Percentiles rank a stretch among this genome's conserved stretches.
These are phyloP conservation scores for Musa balbisiana DNA, from an alignment of 202 grass and related monocot species.

Conservation along the genomic window DNA sequence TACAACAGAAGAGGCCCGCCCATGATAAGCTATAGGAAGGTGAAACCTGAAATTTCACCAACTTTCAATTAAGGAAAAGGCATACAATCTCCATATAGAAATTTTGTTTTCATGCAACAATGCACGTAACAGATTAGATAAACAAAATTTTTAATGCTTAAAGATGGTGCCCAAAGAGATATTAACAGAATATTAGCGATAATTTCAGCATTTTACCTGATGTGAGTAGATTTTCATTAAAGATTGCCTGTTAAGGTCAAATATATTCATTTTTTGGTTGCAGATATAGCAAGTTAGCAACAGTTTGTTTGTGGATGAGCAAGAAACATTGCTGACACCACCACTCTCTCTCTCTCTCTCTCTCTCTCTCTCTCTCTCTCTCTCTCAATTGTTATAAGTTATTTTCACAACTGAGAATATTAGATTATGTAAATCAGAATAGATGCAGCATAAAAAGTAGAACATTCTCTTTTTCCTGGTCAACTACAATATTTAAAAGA, in stretches of 20 bases:
- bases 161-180: not conserved
- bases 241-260: not conserved
- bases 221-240: not conserved
- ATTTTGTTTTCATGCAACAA: not conserved
- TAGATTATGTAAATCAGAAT: no score
- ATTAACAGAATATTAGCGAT: not conserved
- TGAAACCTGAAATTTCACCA: constrained; percentile 55
- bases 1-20: constrained; percentile 80
- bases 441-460: no score
- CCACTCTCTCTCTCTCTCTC: no score
- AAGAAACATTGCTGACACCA: not conserved
- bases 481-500: no score
- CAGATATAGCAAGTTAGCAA: not conserved
- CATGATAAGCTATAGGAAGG: constrained; percentile 86
- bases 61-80: not conserved
- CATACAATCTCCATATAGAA: not conserved
- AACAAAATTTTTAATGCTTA: not conserved
- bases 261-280: not conserved
- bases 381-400: no score
- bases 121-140: not conserved
- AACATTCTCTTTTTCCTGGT: no score
- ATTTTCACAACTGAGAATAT: no score
- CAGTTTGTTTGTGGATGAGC: not conserved
- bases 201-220: not conserved
- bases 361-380: no score